Evolutionary conservation across 768 basidiomycete genomes (phyloP), one percentile per base, ranked within the genome.

Genomic region (Tylopilus subfusipes): DNA sequence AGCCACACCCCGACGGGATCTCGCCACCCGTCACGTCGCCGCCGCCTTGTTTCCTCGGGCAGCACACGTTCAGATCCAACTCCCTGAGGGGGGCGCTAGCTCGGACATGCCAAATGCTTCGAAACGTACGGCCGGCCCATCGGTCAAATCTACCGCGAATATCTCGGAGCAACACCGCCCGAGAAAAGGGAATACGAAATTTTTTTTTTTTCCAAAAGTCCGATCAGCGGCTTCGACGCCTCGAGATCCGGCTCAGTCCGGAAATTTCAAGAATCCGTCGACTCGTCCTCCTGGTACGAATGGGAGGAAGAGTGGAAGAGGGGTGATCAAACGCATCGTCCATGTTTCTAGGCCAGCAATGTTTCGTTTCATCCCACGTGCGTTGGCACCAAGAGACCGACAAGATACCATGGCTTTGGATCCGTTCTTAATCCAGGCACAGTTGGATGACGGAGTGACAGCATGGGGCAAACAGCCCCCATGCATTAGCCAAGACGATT

Each of bases 151-250:
- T 58, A 46, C 60, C 60, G 39, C 59, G 55, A 62, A 42, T 58
- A 62, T 58, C 34, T 62, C 59, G 60, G 60, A 52, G 38, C 48
- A 38, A 39, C 53, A 11, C 48, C 48, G 3, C 59, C 48, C 54
- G 11, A 58, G 47, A 58, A 50, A 60, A 57, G 42, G 33, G 48
- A 38, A 40, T 9, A 50, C 21, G 48, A 52, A 39, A n/a, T n/a
- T n/a, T n/a, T n/a, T n/a, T n/a, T n/a, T n/a, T n/a, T n/a, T 21
- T 18, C 34, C 36, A n/a, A 42, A 50, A 21, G 25, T 42, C 61
- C 60, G 60, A 61, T 63, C 60, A 62, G 34, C 53, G 24, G 22
- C 61, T 59, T 63, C 60, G 56, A 51, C 38, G 7, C 56, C 49
- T 54, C 52, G 24, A 63, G 61, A 63, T 63, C 60, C 61, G 60